These are phyloP conservation scores for Arthromyces matolae DNA, from an alignment of 768 basidiomycete species.

Conservation along the genomic window DNA sequence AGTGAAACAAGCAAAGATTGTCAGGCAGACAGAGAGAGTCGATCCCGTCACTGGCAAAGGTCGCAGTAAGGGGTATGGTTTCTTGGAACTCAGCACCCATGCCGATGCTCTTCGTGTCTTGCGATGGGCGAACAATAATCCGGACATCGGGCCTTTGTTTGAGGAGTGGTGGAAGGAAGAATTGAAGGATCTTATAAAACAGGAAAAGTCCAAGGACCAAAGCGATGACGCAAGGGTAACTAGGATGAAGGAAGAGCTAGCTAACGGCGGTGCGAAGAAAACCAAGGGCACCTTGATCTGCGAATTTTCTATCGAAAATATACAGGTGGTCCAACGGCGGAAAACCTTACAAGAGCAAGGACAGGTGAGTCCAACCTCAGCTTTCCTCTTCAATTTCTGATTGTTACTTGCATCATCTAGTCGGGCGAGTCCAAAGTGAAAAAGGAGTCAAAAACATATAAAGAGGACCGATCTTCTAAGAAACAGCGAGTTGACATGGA, in stretches of 20 bases:
- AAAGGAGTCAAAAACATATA: slow-evolving; percentile 8
- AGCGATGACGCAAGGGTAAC: slow-evolving; percentile 49
- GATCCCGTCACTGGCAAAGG: slow-evolving; percentile 86
- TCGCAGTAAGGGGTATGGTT: slow-evolving; percentile 91
- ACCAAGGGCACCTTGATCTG: slow-evolving; percentile 62
- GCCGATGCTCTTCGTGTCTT: slow-evolving; percentile 88
- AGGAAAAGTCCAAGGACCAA: slow-evolving; percentile 45
- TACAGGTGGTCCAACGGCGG: slow-evolving; percentile 82
- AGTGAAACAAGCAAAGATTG: slow-evolving; percentile 90
- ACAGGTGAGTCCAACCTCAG: slow-evolving; percentile 18
- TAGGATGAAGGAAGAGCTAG: slow-evolving; percentile 55
- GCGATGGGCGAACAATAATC: slow-evolving; percentile 93
- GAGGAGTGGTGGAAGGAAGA: slow-evolving; percentile 87
- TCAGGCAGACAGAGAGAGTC: slow-evolving; percentile 84
- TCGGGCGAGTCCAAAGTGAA: slow-evolving; percentile 12
- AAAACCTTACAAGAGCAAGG: slow-evolving; percentile 44
- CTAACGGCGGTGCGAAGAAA: slow-evolving; percentile 38
- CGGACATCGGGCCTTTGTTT: slow-evolving; percentile 59
- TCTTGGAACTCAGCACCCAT: slow-evolving; percentile 86
- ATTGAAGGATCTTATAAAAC: slow-evolving; percentile 51
- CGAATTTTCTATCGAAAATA: slow-evolving; percentile 97
- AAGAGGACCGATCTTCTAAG: slow-evolving; percentile 35
- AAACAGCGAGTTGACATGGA: slow-evolving; percentile 37
- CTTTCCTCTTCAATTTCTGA: neutral
- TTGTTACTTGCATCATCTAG: slow-evolving; percentile 6